phyloP scores from a whole-genome alignment of 371 early-diverging fungal genomes.

The Actinomucor elegans region DNA sequence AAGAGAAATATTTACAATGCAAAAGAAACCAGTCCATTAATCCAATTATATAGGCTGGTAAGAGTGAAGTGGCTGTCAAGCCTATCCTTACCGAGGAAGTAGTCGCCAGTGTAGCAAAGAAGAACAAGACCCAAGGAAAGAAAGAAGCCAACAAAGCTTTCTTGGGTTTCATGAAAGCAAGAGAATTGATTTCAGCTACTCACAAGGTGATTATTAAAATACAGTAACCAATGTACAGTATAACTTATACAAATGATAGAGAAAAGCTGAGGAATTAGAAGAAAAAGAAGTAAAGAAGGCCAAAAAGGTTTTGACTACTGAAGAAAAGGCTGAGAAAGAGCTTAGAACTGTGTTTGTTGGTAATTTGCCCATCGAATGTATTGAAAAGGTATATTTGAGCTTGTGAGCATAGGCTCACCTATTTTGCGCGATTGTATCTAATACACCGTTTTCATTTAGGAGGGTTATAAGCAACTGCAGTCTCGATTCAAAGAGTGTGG shows the following conservation, averaged over 20 bases:
- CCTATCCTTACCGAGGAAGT: slow-evolving; percentile 12
- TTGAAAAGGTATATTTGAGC: slow-evolving; percentile 55
- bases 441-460: slow-evolving; percentile 36
- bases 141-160: slow-evolving; percentile 25
- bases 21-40: not conserved
- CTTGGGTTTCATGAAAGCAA: slow-evolving; percentile 40
- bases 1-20: not conserved
- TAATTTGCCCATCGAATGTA: slow-evolving; percentile 68
- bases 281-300: slow-evolving; percentile 23
- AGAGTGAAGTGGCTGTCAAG: slow-evolving; percentile 26
- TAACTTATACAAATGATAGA: too few species aligned
- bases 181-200: slow-evolving; percentile 20
- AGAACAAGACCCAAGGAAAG: slow-evolving; percentile 28
- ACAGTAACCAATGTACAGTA: too few species aligned
- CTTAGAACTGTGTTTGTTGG: slow-evolving; percentile 81
- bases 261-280: slow-evolving; percentile 20
- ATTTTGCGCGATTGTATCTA: too few species aligned
- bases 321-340: slow-evolving; percentile 53
- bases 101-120: slow-evolving; percentile 14
- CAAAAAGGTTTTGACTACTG: slow-evolving; percentile 23
- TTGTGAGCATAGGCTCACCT: not conserved
- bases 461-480: slow-evolving; percentile 61
- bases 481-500: slow-evolving; percentile 71
- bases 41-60: slow-evolving; percentile 22
- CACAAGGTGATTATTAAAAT: slow-evolving; percentile 26